These are phyloP conservation scores for Wickerhamiella musiphila DNA, from an alignment of 805 yeast species.

Conservation along the genomic window DNA sequence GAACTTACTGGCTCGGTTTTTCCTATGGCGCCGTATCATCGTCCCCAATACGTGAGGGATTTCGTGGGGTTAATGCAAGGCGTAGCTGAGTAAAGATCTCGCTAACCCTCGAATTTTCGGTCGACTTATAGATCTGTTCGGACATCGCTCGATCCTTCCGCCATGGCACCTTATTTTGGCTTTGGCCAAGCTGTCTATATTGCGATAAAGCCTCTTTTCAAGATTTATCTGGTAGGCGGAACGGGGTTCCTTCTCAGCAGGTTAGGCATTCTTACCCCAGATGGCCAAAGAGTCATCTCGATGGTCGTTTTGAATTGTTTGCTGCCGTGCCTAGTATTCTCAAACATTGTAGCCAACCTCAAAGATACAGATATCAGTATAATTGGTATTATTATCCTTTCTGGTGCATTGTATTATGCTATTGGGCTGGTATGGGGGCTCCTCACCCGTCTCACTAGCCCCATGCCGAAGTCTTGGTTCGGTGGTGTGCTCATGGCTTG, in stretches of 20 bases:
- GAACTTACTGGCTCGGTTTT: too few relatives aligned
- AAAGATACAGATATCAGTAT: constrained; percentile 51
- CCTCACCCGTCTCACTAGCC: constrained; percentile 30
- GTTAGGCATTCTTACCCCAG: constrained; percentile 35
- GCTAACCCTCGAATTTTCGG: too few relatives aligned
- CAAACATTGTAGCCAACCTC: constrained; percentile 50
- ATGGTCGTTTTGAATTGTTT: constrained; percentile 50
- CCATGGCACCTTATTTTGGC: constrained; percentile 8
- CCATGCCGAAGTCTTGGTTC: constrained; percentile 53
- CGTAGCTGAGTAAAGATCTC: too few relatives aligned
- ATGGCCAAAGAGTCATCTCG: constrained; percentile 33
- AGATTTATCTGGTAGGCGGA: constrained; percentile 54
- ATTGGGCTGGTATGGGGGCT: constrained; percentile 29
- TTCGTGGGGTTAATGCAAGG: too few relatives aligned
- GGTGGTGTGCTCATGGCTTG: constrained; percentile 66
- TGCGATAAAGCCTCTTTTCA: constrained; percentile 72
- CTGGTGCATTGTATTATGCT: constrained; percentile 29
- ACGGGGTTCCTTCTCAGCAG: constrained; percentile 51
- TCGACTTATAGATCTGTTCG: too few relatives aligned
- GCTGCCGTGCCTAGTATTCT: constrained; percentile 60
- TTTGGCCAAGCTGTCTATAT: constrained; percentile 57
- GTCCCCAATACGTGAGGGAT: too few relatives aligned
- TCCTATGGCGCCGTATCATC: too few relatives aligned
- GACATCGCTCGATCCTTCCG: too few relatives aligned
- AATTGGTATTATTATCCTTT: constrained; percentile 45